Base-by-base conservation (phyloP, 352 stramenopile species). In the Halophytophthora batemanensis region DNA sequence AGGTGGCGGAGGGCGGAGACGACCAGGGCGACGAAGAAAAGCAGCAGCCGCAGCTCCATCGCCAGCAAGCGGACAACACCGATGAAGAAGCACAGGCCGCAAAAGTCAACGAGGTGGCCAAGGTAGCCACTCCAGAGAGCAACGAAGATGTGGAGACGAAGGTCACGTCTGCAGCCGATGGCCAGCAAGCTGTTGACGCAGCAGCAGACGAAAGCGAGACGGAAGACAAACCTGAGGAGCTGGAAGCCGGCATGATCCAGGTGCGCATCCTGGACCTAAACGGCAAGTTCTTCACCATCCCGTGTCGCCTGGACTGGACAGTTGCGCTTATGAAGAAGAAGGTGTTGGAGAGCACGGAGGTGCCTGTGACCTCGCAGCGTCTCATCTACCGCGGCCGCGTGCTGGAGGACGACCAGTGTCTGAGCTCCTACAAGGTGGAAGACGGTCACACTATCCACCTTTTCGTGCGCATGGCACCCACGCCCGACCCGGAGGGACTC, bases 371-470 rank as follows among this genome's bases (percentile, higher is more conserved):
- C 11, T 74, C 80, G 10, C 90, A 97, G 69, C 72, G 90, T 21
- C 77, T 97, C 31, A 97, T 97, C 53, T 97, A 96, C 55, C 77
- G 89, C 19, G 90, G 90, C 22, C 84, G 86, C 28, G 85, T 96
- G 41, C 72, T 97, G 2, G 84, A 93, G 25, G 90, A 96, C 49
- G 79, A 86, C 3, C 58, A 77, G 29, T 43, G 64, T 4, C 66
- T 97, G 6, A 66, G 60, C 7, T 74, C 77, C 17, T 97, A 96
- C 64, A 94, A 95, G 41, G 77, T 97, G 3, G 89, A 97, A 50
- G 76, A 96, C 35, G 90, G 88, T 8, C 87, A 96, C 55, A 97
- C 84, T 8, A 76, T 97, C 37, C 90, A 97, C 58, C 66, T 97
- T 52, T 95, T 97, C 44, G 87, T 95, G 36, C 71, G 85, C 17